phyloP scores from a whole-genome alignment of 1,284 basidiomycete species.

The Earliella scabrosa region DNA sequence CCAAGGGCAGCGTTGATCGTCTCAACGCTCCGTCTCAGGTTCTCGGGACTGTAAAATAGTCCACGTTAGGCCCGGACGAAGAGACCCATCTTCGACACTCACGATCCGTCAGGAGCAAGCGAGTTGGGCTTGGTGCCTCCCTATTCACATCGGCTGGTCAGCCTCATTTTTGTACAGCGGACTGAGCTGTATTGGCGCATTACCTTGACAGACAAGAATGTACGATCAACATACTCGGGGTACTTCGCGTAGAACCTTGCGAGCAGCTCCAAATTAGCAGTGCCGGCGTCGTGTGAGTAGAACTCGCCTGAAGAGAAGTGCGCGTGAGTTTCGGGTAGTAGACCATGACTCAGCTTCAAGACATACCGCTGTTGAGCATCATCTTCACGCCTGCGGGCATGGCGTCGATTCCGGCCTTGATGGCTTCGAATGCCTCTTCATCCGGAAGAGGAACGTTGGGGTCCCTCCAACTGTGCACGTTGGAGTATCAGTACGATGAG shows the following conservation, averaged over 20 bases:
- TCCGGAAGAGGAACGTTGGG: slow-evolving; percentile 45
- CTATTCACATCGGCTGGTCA: no score
- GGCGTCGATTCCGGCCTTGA: slow-evolving; percentile 65
- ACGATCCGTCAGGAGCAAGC: slow-evolving; percentile 35
- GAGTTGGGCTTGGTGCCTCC: no score
- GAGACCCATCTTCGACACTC: no score
- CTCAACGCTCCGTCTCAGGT: slow-evolving; percentile 46
- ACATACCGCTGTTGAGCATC: slow-evolving; percentile 51
- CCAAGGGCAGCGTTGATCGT: slow-evolving; percentile 47
- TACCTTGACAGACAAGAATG: slow-evolving; percentile 51
- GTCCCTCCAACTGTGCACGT: slow-evolving; percentile 37
- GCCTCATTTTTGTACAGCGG: no score
- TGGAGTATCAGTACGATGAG: no score
- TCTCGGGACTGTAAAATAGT: slow-evolving; percentile 36
- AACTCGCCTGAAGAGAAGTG: slow-evolving; percentile 40
- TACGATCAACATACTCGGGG: slow-evolving; percentile 57
- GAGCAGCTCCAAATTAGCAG: slow-evolving; percentile 48
- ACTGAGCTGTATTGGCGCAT: no score
- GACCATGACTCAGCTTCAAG: not conserved
- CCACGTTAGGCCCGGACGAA: not conserved
- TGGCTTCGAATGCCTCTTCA: slow-evolving; percentile 60
- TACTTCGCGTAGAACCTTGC: slow-evolving; percentile 52
- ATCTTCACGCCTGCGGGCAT: slow-evolving; percentile 50
- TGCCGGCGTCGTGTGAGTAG: slow-evolving; percentile 42
- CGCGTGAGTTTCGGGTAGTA: no score